phyloP scores from a whole-genome alignment of 257 asterid genomes.

The Misopates orontium region DNA sequence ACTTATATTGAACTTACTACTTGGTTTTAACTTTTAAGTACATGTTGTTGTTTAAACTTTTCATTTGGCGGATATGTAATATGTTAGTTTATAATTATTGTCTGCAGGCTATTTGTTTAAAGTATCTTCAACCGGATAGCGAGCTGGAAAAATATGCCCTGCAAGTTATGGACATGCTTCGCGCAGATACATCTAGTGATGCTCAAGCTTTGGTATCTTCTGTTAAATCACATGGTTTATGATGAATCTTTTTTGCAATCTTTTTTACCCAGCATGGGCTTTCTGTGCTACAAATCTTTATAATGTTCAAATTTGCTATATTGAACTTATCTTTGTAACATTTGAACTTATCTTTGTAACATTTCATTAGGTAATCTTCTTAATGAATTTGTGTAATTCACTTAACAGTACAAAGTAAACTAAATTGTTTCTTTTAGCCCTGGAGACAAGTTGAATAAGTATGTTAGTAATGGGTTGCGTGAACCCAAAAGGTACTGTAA shows the following conservation, averaged over 20 bases:
- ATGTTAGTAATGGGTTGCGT: background rate
- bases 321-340: background rate
- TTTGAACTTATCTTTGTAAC: background rate
- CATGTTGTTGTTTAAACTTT: slow-evolving; percentile 23
- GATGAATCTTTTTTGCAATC: slow-evolving; percentile 6
- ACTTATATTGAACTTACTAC: slow-evolving; percentile 17
- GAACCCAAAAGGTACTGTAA: background rate
- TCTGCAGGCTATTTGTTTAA: slow-evolving; percentile 79
- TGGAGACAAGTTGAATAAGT: background rate
- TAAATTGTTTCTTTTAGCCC: background rate
- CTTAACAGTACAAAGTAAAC: background rate
- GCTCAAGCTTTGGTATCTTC: slow-evolving; percentile 90
- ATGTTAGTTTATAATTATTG: background rate
- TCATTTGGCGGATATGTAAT: background rate
- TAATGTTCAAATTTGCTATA: slow-evolving; percentile 12
- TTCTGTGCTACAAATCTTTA: slow-evolving; percentile 2
- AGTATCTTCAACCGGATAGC: slow-evolving; percentile 81
- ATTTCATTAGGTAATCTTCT: background rate
- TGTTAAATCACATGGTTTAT: background rate
- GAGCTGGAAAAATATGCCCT: slow-evolving; percentile 79
- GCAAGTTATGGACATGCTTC: slow-evolving; percentile 89
- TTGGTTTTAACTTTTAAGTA: slow-evolving; percentile 19
- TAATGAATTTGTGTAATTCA: background rate
- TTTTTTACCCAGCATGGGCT: slow-evolving; percentile 13
- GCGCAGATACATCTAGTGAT: slow-evolving; percentile 59